Conservation (phyloP, 495 filamentous ascomycete genomes). For the Neurospora tetrasperma region DNA sequence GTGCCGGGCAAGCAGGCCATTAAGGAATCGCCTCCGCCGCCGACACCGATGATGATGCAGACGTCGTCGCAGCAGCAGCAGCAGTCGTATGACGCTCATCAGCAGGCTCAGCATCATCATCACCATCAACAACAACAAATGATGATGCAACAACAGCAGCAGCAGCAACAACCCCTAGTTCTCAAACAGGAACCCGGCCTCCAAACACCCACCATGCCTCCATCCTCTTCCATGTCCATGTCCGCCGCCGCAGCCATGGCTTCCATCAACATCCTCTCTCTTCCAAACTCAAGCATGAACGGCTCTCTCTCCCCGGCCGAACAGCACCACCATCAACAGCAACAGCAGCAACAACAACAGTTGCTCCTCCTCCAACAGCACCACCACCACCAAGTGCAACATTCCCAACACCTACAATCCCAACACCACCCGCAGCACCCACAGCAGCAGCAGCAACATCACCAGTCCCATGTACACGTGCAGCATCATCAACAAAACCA, state of each 20-base stretch:
- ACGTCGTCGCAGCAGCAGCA: background rate
- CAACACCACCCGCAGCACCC: too few species aligned
- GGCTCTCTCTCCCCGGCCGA: background rate
- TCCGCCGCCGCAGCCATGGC: background rate
- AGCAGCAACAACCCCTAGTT: background rate
- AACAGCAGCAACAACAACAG: background rate
- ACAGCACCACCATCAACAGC: background rate
- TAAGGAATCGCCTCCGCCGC: slow-evolving; percentile 22
- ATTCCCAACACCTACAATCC: too few species aligned
- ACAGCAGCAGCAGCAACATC: too few species aligned
- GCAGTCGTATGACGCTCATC: background rate
- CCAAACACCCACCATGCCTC: background rate
- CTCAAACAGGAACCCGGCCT: slow-evolving; percentile 3
- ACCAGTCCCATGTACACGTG: too few species aligned
- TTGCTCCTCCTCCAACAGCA: background rate
- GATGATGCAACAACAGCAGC: background rate
- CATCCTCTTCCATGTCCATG: background rate
- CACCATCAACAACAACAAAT: background rate
- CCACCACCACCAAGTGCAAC: background rate
- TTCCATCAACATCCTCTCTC: background rate
- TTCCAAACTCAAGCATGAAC: background rate
- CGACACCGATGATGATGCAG: background rate
- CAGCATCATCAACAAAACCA: too few species aligned
- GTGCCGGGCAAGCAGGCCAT: slow-evolving; percentile 29
- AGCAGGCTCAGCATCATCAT: slow-evolving; percentile 2